Percentiles rank a stretch among this genome's conserved stretches.
Conservation (phyloP, 1,139 yeast species). For the Yarrowia galli region DNA sequence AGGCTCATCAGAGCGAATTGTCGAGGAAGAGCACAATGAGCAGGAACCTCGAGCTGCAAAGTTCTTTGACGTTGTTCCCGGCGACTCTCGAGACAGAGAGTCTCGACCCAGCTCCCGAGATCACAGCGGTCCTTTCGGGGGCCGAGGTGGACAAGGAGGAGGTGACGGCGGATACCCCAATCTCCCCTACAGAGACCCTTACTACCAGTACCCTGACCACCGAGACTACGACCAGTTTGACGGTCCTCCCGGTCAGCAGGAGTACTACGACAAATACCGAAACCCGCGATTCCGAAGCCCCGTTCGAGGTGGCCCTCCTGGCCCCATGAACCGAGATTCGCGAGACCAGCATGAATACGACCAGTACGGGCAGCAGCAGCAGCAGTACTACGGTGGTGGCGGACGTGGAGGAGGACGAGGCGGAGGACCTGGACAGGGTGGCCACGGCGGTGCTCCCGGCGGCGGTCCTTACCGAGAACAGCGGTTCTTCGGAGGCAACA, state of each 20-base stretch:
- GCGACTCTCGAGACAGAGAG: constrained; percentile 31
- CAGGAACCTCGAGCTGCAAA: constrained; percentile 37
- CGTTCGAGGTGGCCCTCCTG: constrained; percentile 20
- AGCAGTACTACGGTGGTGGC: constrained; percentile 6
- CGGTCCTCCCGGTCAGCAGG: constrained; percentile 29
- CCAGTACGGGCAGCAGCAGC: constrained; percentile 25
- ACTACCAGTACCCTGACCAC: constrained; percentile 36
- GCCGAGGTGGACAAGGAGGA: constrained; percentile 9
- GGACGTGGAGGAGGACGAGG: constrained; percentile 21
- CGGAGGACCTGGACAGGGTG: constrained; percentile 14
- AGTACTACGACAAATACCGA: constrained; percentile 36
- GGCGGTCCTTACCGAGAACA: constrained; percentile 30
- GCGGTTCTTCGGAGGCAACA: constrained; percentile 29
- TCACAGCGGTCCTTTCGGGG: constrained; percentile 6
- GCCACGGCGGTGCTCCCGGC: neutral
- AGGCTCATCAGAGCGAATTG: constrained; percentile 25
- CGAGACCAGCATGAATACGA: constrained; percentile 34
- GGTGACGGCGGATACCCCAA: constrained; percentile 37
- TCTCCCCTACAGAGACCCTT: constrained; percentile 32
- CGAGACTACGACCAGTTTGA: constrained; percentile 35
- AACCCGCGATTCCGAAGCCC: constrained; percentile 33
- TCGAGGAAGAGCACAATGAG: constrained; percentile 28
- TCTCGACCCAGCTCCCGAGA: constrained; percentile 23
- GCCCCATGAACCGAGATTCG: constrained; percentile 12
- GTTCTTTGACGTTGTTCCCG: constrained; percentile 32